Evolutionary conservation across 768 basidiomycete species (phyloP).

Genomic region (Trametes elegans): DNA sequence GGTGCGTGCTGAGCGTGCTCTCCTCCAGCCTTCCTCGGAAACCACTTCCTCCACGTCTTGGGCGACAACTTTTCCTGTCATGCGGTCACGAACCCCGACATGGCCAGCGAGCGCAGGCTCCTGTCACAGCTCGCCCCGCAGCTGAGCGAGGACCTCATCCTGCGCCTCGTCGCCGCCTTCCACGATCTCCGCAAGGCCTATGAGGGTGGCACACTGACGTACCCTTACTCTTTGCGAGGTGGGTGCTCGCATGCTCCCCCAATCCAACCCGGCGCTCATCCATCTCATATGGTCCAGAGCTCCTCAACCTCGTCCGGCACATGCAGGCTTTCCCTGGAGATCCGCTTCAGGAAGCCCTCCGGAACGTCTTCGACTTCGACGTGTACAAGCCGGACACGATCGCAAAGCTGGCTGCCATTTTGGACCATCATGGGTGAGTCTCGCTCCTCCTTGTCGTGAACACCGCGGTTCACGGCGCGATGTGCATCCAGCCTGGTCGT

Average conservation of each 20-base stretch:
- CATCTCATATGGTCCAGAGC: conserved; percentile 37
- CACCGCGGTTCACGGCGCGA: no score
- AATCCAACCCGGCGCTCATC: background rate
- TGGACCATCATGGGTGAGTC: conserved; percentile 57
- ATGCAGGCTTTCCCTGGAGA: conserved; percentile 61
- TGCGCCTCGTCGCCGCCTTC: conserved; percentile 61
- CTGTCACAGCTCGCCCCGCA: conserved; percentile 62
- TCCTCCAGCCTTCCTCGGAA: conserved; percentile 63
- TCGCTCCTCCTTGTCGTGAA: background rate
- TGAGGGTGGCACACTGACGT: conserved; percentile 55
- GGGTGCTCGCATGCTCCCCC: background rate
- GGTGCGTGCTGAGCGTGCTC: background rate
- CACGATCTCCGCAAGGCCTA: conserved; percentile 60
- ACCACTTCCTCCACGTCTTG: conserved; percentile 70
- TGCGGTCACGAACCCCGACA: conserved; percentile 65
- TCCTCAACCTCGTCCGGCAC: conserved; percentile 65
- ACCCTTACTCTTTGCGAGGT: conserved; percentile 71
- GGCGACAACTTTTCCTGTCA: conserved; percentile 68
- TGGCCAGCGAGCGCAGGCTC: conserved; percentile 59
- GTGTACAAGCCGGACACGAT: conserved; percentile 65
- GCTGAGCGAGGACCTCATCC: conserved; percentile 49
- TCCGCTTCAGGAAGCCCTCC: conserved; percentile 52
- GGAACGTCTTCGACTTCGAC: conserved; percentile 72
- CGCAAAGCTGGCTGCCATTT: conserved; percentile 55
- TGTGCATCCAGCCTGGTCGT: conserved; percentile 58